Conservation (phyloP, 2,329 filamentous ascomycete species). For the Elsinoe arachidis region DNA sequence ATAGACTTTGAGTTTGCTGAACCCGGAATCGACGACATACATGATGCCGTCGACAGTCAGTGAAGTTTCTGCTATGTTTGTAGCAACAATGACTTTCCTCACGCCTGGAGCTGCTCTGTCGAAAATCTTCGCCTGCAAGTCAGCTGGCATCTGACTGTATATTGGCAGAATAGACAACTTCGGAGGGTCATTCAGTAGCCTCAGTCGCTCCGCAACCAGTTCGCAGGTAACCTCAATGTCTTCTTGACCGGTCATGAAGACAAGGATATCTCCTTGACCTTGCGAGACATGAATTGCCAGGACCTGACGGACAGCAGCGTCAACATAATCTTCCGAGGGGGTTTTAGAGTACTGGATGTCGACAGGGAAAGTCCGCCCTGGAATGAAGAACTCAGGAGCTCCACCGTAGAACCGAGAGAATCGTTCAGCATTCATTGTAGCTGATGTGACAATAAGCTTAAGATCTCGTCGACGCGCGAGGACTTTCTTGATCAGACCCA, state of each 20-base stretch:
- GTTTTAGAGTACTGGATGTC: conserved; percentile 93
- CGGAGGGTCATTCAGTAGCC: conserved; percentile 84
- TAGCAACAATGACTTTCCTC: conserved; percentile 94
- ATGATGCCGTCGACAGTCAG: conserved; percentile 98
- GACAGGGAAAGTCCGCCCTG: conserved; percentile 91
- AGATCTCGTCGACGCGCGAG: conserved; percentile 79
- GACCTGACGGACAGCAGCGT: conserved; percentile 91
- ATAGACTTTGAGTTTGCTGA: conserved; percentile 96
- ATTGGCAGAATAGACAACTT: conserved; percentile 93
- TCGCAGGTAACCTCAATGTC: conserved; percentile 98
- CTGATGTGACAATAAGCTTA: conserved; percentile 94
- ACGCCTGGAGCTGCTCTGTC: conserved; percentile 83
- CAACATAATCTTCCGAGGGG: conserved; percentile 95
- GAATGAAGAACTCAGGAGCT: conserved; percentile 92
- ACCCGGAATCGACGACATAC: conserved; percentile 95
- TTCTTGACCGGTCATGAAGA: conserved; percentile 99
- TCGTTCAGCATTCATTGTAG: conserved; percentile 95
- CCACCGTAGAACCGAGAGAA: conserved; percentile 96
- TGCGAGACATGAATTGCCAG: conserved; percentile 94
- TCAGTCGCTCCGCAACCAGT: conserved; percentile 75
- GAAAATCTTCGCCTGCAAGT: conserved; percentile 96
- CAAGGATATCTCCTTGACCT: conserved; percentile 82
- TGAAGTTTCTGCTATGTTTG: conserved; percentile 97
- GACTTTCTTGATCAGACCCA: conserved; percentile 97
- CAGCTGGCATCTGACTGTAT: conserved; percentile 98